Percentiles rank a stretch among this genome's conserved stretches.
These are phyloP conservation scores for Phytophthora agathidicida DNA, from an alignment of 352 stramenopile species.

Conservation along the genomic window DNA sequence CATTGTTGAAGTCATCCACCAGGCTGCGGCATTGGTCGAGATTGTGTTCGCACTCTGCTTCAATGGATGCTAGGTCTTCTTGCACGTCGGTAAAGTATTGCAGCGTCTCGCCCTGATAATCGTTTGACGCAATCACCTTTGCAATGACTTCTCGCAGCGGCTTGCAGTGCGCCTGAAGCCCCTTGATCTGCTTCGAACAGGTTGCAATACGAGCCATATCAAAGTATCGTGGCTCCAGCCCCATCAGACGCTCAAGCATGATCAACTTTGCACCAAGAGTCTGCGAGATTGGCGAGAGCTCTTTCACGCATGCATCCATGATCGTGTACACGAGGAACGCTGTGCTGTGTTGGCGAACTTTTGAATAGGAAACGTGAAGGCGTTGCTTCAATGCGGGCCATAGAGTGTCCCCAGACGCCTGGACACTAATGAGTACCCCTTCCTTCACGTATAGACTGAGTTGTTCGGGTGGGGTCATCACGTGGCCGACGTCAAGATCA, in stretches of 20 bases:
- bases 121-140: slow-evolving; percentile 63
- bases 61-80: slow-evolving; percentile 73
- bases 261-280: slow-evolving; percentile 68
- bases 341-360: slow-evolving; percentile 75
- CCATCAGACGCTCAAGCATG: slow-evolving; percentile 66
- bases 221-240: slow-evolving; percentile 54
- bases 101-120: slow-evolving; percentile 68
- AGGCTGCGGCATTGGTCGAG: slow-evolving; percentile 66
- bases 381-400: slow-evolving; percentile 61
- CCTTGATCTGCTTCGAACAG: slow-evolving; percentile 70
- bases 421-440: slow-evolving; percentile 69
- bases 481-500: slow-evolving; percentile 46
- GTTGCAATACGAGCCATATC: slow-evolving; percentile 51
- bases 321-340: slow-evolving; percentile 77
- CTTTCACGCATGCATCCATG: slow-evolving; percentile 77
- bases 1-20: slow-evolving; percentile 70
- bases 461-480: slow-evolving; percentile 77
- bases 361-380: slow-evolving; percentile 77
- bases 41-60: slow-evolving; percentile 79
- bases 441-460: slow-evolving; percentile 74
- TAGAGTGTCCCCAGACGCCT: slow-evolving; percentile 39
- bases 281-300: slow-evolving; percentile 72
- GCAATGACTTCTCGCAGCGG: slow-evolving; percentile 64
- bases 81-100: slow-evolving; percentile 85
- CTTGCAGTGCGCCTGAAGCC: slow-evolving; percentile 67